These are phyloP conservation scores for Drechslerella dactyloides DNA, from an alignment of 2,329 filamentous ascomycete genomes.

Conservation along the genomic window DNA sequence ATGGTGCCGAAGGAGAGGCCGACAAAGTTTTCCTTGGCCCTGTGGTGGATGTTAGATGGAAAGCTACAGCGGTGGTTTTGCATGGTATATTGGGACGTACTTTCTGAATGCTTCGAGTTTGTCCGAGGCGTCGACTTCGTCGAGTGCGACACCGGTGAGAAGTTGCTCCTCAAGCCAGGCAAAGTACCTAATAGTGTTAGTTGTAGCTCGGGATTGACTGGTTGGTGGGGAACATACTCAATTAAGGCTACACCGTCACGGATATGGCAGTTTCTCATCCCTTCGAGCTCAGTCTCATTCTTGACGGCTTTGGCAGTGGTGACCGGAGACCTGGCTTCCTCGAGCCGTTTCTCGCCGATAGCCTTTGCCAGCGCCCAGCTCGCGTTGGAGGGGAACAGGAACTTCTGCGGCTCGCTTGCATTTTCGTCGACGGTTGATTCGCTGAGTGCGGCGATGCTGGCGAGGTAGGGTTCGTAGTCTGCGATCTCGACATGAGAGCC, in stretches of 20 bases:
- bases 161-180: conserved; percentile 95
- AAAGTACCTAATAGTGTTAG: conserved; percentile 67
- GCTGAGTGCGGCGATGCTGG: conserved; percentile 71
- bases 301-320: conserved; percentile 93
- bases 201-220: background rate
- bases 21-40: conserved; percentile 70
- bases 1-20: conserved; percentile 96
- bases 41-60: conserved; percentile 5
- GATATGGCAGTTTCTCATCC: conserved; percentile 93
- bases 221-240: conserved; percentile 61
- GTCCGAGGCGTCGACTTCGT: conserved; percentile 90
- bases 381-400: conserved; percentile 84
- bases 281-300: conserved; percentile 84
- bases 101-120: conserved; percentile 78
- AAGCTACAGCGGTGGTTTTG: background rate
- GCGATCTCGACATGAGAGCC: conserved; percentile 73
- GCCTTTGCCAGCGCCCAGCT: conserved; percentile 92
- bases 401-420: conserved; percentile 61
- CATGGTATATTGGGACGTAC: conserved; percentile 56
- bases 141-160: conserved; percentile 71
- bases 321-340: conserved; percentile 85
- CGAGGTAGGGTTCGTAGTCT: conserved; percentile 82
- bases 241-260: conserved; percentile 89
- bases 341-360: conserved; percentile 81
- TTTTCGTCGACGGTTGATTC: conserved; percentile 56